These are phyloP conservation scores for Penicillium sp. DNA, from an alignment of 2,329 filamentous ascomycete genomes.

Conservation along the genomic window DNA sequence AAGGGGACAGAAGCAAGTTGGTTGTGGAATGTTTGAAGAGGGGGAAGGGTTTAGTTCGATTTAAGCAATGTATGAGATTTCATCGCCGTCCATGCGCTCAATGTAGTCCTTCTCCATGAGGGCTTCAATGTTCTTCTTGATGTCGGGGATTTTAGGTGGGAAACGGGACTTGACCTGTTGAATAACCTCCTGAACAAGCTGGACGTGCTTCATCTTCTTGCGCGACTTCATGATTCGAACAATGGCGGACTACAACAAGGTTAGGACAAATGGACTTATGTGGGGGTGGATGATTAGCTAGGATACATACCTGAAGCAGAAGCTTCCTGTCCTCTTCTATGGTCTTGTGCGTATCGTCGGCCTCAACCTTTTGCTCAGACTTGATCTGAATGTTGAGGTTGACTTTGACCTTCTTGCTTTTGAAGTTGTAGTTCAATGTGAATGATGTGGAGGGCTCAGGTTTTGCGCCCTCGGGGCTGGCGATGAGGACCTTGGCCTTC, in stretches of 20 bases:
- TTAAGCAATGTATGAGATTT: conserved; percentile 90
- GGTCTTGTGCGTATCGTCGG: conserved; percentile 97
- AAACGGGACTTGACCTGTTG: conserved; percentile 92
- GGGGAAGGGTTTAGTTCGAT: background rate
- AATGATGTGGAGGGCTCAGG: conserved; percentile 75
- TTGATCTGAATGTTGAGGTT: conserved; percentile 95
- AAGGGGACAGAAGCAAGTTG: conserved; percentile 9
- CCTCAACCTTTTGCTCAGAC: conserved; percentile 93
- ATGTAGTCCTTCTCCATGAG: conserved; percentile 98
- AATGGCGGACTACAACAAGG: conserved; percentile 73
- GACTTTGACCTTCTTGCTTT: conserved; percentile 96
- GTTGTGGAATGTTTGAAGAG: conserved; percentile 1
- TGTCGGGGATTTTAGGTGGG: conserved; percentile 86
- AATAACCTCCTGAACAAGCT: conserved; percentile 93
- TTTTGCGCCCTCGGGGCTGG: conserved; percentile 70
- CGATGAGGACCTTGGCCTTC: conserved; percentile 84
- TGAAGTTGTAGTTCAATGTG: conserved; percentile 88
- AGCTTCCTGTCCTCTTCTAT: conserved; percentile 98
- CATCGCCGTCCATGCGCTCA: conserved; percentile 89
- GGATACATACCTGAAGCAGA: conserved; percentile 78
- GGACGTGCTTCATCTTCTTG: conserved; percentile 97
- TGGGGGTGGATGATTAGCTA: conserved; percentile 15
- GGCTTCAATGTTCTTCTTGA: conserved; percentile 99
- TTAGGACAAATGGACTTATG: conserved; percentile 10
- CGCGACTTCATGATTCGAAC: conserved; percentile 99